These are phyloP conservation scores for Chimonanthus salicifolius DNA, from an alignment of 164 flowering plant species.

Conservation along the genomic window DNA sequence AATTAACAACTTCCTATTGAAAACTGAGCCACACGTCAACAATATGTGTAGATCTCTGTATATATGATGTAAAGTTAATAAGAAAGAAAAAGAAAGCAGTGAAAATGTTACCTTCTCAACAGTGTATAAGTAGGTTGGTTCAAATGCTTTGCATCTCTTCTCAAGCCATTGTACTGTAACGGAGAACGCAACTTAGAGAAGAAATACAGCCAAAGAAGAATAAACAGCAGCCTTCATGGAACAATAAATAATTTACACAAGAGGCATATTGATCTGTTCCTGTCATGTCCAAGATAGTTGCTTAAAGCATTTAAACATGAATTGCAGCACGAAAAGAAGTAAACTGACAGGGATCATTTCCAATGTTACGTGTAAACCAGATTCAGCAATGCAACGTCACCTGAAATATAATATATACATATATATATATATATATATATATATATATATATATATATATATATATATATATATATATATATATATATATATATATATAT, in stretches of 20 bases:
- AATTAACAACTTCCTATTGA: too few relatives aligned
- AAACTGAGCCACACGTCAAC: too few relatives aligned
- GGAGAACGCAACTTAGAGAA: conserved; percentile 2
- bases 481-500: too few relatives aligned
- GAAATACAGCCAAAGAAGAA: background rate
- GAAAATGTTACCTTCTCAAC: conserved; percentile 66
- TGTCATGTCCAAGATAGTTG: background rate
- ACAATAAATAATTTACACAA: background rate
- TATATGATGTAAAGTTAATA: background rate
- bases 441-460: too few relatives aligned
- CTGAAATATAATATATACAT: too few relatives aligned
- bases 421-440: too few relatives aligned
- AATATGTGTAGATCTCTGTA: too few relatives aligned
- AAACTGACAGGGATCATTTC: too few relatives aligned
- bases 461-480: too few relatives aligned
- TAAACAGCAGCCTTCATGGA: background rate
- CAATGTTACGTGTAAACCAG: too few relatives aligned
- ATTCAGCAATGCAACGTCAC: too few relatives aligned
- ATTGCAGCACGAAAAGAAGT: background rate
- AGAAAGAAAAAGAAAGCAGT: background rate
- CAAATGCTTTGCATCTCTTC: conserved; percentile 64
- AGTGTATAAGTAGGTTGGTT: conserved; percentile 87
- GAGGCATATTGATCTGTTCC: background rate
- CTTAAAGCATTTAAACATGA: background rate
- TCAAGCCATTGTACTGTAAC: conserved; percentile 85